Base-by-base conservation (phyloP, 2,329 filamentous ascomycete genomes). In the Xylaria sp. region DNA sequence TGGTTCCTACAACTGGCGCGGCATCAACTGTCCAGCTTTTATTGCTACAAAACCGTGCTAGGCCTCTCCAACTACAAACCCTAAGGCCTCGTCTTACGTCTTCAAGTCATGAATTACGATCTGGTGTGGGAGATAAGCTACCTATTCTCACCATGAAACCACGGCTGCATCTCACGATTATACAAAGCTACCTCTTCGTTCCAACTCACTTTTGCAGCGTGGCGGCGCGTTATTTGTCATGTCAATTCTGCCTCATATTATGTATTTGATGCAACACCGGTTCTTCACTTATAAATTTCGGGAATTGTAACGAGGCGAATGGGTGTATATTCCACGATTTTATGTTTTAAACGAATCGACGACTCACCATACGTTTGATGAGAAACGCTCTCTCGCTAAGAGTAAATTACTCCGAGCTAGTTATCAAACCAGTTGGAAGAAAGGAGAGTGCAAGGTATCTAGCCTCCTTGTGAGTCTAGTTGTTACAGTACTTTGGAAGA, bases 261-360 rank as follows among this genome's bases (percentile, higher is more conserved):
- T 67, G 55, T 27, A 36, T 55, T 63, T 54, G 51, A 66, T 55
- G 45, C 60, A 32, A 42, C 42, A 61, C 59, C 36, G 42, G 48
- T 42, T 14, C 24, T 64, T 53, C 42, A 17, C 50, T 30, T 36
- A 48, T 39, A 34, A 24, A 21, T 64, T 65, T 58, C 11, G 19
- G 57, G 42, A 39, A 50, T 21, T 62, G 36, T 48, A 51, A 63
- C 47, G 53, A 54, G 58, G 50, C 48, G 59, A 66, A 42, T 45
- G 21, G 57, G 39, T 39, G 39, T 39, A 21, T 45, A 57, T 48
- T 50, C 51, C 57, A 65, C 61, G 60, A 67, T 63, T 36, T 65
- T 55, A 71, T 64, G 58, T 64, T 68, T 61, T 45, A 21, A 61
- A 69, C 55, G 61, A 68, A 61, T 56, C 67, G 54, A 63, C 42